Evolutionary conservation across 2,329 filamentous ascomycete species (phyloP).

Genomic region (Fusarium tricinctum): DNA sequence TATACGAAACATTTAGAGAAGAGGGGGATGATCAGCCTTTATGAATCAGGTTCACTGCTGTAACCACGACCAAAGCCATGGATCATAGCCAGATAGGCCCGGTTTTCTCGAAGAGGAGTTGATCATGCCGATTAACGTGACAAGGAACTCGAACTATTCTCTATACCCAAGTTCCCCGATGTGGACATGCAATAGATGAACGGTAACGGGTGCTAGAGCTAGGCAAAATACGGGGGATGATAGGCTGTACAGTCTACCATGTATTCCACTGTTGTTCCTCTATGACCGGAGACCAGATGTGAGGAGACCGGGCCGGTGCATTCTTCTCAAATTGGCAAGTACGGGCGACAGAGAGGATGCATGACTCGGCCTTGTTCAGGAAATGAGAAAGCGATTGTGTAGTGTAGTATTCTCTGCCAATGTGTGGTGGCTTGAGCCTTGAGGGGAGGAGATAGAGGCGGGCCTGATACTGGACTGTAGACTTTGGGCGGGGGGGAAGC

Average conservation of each 20-base stretch:
- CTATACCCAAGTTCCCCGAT: conserved; percentile 23
- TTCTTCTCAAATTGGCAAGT: conserved; percentile 29
- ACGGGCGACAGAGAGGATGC: conserved; percentile 32
- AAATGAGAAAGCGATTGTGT: conserved; percentile 3
- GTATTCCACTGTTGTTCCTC: conserved; percentile 9
- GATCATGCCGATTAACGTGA: conserved; percentile 33
- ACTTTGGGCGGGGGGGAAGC: conserved; percentile 25
- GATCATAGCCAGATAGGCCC: conserved; percentile 38
- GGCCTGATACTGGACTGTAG: conserved; percentile 3
- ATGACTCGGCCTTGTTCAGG: conserved; percentile 45
- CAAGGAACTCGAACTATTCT: conserved; percentile 19
- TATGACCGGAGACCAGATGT: conserved; percentile 9
- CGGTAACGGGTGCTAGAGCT: conserved; percentile 28
- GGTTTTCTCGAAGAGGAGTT: conserved; percentile 41
- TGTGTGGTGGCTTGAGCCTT: conserved; percentile 20
- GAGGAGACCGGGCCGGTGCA: conserved; percentile 39
- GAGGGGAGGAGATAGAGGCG: no score
- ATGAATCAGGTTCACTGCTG: conserved; percentile 35
- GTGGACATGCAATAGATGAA: background rate
- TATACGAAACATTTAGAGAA: conserved; percentile 15
- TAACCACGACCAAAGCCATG: conserved; percentile 27
- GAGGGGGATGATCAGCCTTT: conserved; percentile 34
- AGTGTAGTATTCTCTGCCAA: conserved; percentile 12
- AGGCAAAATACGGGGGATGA: conserved; percentile 40
- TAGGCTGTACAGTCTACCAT: conserved; percentile 36